Percentiles rank a stretch among this genome's conserved stretches.
phyloP scores from a whole-genome alignment of 306 rosid genomes.

The Vigna unguiculata region DNA sequence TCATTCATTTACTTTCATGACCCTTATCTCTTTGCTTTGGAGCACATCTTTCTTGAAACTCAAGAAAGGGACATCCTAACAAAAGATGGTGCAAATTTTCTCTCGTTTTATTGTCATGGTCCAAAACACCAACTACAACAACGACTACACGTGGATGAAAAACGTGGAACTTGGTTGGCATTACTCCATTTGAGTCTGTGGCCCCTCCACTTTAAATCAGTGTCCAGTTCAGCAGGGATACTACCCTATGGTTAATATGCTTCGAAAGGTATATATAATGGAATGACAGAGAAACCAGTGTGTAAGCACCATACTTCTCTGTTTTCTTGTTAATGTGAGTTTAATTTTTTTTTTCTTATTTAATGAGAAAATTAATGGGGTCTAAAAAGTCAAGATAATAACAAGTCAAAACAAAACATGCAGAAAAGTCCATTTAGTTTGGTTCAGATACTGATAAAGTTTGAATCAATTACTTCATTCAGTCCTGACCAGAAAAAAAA shows the following conservation, averaged over 20 bases:
- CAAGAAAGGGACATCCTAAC: conserved; percentile 21
- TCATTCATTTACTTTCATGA: neutral
- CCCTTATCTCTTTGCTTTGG: neutral
- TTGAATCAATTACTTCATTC: too few species aligned
- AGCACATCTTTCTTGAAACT: neutral
- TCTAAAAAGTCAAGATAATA: neutral
- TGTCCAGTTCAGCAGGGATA: neutral
- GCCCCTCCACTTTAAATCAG: neutral
- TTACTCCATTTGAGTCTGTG: neutral
- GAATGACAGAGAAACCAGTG: neutral
- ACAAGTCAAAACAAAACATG: neutral
- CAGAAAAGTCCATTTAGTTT: neutral
- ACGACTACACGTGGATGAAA: neutral
- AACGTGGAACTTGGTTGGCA: neutral
- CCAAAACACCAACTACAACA: neutral
- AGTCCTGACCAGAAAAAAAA: too few species aligned
- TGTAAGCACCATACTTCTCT: neutral
- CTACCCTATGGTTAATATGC: neutral
- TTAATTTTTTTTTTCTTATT: neutral
- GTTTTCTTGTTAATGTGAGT: neutral
- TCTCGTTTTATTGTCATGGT: neutral
- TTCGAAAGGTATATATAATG: neutral
- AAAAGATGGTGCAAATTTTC: neutral
- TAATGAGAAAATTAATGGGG: neutral
- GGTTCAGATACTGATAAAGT: too few species aligned